Base-by-base conservation (phyloP, 306 rosid genomes). In the Lupinus albus region DNA sequence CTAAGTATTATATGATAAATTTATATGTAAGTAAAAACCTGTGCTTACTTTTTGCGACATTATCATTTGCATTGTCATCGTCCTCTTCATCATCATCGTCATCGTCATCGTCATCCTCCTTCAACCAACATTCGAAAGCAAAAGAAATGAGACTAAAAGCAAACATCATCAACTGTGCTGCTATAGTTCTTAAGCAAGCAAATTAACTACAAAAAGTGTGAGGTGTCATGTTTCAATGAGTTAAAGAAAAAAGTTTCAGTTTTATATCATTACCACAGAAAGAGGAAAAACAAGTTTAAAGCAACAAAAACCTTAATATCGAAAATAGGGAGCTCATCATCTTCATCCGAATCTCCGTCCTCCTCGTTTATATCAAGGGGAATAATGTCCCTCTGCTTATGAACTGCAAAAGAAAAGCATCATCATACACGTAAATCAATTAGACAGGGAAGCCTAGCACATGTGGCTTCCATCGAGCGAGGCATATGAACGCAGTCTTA, bases 341-440 rank as follows among this genome's bases (percentile, higher is more conserved):
- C 95, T 20, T 76, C 87, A 58, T 89, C 97, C 0, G 95, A 93
- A 1, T 84, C 95, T 21, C 33, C 78, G 61, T 20, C 56, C 44
- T 70, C 81, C 55, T 56, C 89, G 68, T 87, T 61, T 21, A 83
- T 14, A 70, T 89, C 86, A 15, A 93, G 84, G 7, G 93, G 89
- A 17, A 93, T 62, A 66, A 79, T 36, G 76, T 87, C 91, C 74
- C 95, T 87, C 78, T 84, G 91, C 83, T 91, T 87, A 80, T 87
- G 88, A 80, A 93, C 98, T 93, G 81, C 57, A 70, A 69, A 25
- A 33, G 38, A 33, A 33, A 33, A 5, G 38, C 38, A 59, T 9
- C 1, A 10, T 12, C 30, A 25, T 25, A 25, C 30, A 25, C 2
- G 1, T 25, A 4, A 25, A 25, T 25, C 30, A n/a, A n/a, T n/a